phyloP scores from a whole-genome alignment of 345 rosid species.

The Kandelia obovata region DNA sequence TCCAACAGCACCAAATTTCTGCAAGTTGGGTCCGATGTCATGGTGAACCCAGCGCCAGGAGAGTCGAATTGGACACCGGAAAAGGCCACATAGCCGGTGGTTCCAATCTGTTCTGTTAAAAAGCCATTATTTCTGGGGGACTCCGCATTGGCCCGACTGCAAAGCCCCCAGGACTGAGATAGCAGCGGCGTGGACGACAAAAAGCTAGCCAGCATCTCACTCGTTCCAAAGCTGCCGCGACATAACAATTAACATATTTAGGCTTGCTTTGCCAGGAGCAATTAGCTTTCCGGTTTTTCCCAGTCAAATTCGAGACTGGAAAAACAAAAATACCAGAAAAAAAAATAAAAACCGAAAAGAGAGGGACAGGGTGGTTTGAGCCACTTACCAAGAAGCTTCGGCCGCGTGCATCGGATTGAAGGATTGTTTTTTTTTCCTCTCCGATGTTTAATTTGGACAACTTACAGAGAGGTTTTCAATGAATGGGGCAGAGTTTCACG shows the following conservation, averaged over 20 bases:
- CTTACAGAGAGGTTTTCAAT: neutral
- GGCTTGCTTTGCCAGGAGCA: neutral
- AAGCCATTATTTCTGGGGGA: conserved; percentile 15
- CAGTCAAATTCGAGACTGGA: neutral
- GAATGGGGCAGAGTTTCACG: neutral
- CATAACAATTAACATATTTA: neutral
- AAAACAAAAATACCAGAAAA: too few species aligned
- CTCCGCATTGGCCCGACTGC: conserved; percentile 33
- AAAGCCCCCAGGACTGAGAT: conserved; percentile 52
- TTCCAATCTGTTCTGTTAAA: conserved; percentile 27
- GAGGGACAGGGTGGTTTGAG: neutral
- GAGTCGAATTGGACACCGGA: conserved; percentile 30
- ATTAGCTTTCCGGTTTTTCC: neutral
- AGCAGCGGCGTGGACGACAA: conserved; percentile 56
- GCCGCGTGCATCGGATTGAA: neutral
- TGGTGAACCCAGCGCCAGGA: neutral
- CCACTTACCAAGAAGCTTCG: conserved; percentile 1
- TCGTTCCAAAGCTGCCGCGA: conserved; percentile 54
- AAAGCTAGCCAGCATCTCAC: conserved; percentile 65
- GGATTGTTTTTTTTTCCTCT: neutral
- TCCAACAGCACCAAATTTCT: conserved; percentile 25
- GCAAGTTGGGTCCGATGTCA: conserved; percentile 3
- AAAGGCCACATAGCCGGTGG: conserved; percentile 49
- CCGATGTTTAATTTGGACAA: neutral
- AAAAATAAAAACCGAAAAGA: too few species aligned